Evolutionary conservation across 495 filamentous ascomycete genomes (phyloP).

Genomic region (Aspergillus steynii): DNA sequence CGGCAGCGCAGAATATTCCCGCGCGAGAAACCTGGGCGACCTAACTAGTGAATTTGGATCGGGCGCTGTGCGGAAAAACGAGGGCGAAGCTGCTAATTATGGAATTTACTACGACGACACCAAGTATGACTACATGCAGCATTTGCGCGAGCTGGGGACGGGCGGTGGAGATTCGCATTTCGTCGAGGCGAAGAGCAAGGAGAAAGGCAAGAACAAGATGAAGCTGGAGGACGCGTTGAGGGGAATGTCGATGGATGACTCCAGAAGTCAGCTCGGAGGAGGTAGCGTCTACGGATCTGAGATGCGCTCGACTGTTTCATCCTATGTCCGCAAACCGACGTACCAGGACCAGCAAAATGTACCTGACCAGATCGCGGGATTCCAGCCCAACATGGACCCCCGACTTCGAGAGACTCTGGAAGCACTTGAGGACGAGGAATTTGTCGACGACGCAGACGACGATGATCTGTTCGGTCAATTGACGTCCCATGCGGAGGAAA

Average conservation of each 20-base stretch:
- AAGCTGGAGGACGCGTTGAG: slow-evolving; percentile 81
- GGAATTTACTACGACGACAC: slow-evolving; percentile 89
- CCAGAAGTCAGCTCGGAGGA: slow-evolving; percentile 49
- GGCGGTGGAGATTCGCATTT: slow-evolving; percentile 65
- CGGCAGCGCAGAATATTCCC: slow-evolving; percentile 27
- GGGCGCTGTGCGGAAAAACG: slow-evolving; percentile 73
- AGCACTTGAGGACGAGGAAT: slow-evolving; percentile 94
- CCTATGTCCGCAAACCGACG: slow-evolving; percentile 67
- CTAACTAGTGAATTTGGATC: slow-evolving; percentile 75
- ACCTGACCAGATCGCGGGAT: slow-evolving; percentile 86
- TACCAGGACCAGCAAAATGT: slow-evolving; percentile 95
- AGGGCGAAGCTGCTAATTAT: slow-evolving; percentile 93
- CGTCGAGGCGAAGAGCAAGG: slow-evolving; percentile 71
- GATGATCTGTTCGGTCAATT: slow-evolving; percentile 81
- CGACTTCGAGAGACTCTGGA: slow-evolving; percentile 88
- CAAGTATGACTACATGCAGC: slow-evolving; percentile 99
- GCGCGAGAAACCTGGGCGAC: slow-evolving; percentile 61
- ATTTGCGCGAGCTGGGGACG: slow-evolving; percentile 81
- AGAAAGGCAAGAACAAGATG: slow-evolving; percentile 62
- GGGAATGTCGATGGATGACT: slow-evolving; percentile 58
- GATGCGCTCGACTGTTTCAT: slow-evolving; percentile 53
- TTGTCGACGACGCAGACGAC: slow-evolving; percentile 79
- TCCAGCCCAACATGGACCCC: slow-evolving; percentile 98
- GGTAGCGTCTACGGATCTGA: slow-evolving; percentile 37
- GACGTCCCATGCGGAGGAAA: slow-evolving; percentile 69